phyloP scores from a whole-genome alignment of 2,329 filamentous ascomycete species.

The Aspergillus aculeatinus region DNA sequence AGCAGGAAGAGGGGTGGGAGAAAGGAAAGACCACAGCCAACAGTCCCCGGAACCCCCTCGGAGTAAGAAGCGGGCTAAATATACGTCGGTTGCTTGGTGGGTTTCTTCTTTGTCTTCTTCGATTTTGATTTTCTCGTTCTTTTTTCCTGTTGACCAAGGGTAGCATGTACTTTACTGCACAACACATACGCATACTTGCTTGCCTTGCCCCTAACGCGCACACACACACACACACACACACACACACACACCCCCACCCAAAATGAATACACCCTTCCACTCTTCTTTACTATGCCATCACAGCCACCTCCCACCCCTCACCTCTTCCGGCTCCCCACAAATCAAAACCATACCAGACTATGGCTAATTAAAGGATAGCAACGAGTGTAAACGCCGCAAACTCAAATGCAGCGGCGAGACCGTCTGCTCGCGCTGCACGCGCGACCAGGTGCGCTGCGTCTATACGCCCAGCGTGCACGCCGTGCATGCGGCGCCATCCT shows the following conservation, averaged over 20 bases:
- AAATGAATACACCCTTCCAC: too few species aligned
- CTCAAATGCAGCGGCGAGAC: constrained; percentile 72
- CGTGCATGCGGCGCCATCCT: too few species aligned
- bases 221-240: too few species aligned
- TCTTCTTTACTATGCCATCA: too few species aligned
- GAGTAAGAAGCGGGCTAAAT: constrained; percentile 35
- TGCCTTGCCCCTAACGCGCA: too few species aligned
- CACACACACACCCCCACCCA: too few species aligned
- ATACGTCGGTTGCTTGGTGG: constrained; percentile 39
- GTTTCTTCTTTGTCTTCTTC: constrained; percentile 1
- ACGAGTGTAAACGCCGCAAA: constrained; percentile 73
- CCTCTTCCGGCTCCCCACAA: neutral
- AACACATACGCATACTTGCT: too few species aligned
- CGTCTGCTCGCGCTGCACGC: constrained; percentile 63
- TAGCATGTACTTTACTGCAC: too few species aligned
- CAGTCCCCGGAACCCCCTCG: constrained; percentile 21
- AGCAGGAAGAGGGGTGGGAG: too few species aligned
- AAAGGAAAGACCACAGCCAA: neutral
- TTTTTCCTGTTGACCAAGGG: neutral
- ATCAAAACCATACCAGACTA: neutral
- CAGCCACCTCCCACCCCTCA: neutral
- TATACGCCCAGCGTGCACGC: constrained; percentile 63
- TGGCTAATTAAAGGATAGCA: constrained; percentile 46
- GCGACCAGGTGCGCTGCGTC: constrained; percentile 62
- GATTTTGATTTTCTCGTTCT: neutral